Percentiles rank a stretch among this genome's conserved stretches.
phyloP scores from a whole-genome alignment of 441 rosid genomes.

The Hura crepitans region DNA sequence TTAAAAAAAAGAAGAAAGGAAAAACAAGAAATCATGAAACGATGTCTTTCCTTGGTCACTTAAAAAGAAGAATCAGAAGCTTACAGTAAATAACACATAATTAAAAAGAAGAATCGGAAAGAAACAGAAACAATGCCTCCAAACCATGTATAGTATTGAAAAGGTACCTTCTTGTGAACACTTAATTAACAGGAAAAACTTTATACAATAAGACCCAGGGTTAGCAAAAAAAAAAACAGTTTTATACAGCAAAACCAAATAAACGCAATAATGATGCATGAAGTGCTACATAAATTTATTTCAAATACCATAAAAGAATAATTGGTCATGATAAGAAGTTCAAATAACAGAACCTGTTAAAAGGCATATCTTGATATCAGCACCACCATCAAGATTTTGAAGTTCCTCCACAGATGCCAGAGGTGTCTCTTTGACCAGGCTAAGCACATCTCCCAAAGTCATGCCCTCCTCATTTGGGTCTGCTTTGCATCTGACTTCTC shows the following conservation, averaged over 20 bases:
- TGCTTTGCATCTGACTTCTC: constrained; percentile 44
- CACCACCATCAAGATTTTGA: constrained; percentile 91
- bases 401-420: constrained; percentile 97
- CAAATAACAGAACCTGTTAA: neutral
- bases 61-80: too few relatives aligned
- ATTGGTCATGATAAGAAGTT: neutral
- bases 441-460: constrained; percentile 79
- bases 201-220: constrained; percentile 7
- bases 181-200: constrained; percentile 18
- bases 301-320: neutral
- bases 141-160: constrained; percentile 55
- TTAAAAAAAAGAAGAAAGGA: too few relatives aligned
- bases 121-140: too few relatives aligned
- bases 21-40: too few relatives aligned
- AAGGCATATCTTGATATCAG: constrained; percentile 84
- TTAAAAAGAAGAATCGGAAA: too few relatives aligned
- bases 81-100: too few relatives aligned
- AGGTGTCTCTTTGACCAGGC: constrained; percentile 64
- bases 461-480: constrained; percentile 65
- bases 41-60: too few relatives aligned
- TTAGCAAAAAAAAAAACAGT: constrained; percentile 8
- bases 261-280: constrained; percentile 7
- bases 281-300: neutral
- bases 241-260: neutral
- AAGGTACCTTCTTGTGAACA: constrained; percentile 23